Evolutionary conservation across 2,329 filamentous ascomycete genomes (phyloP).

Genomic region (Fusarium incarnatum): DNA sequence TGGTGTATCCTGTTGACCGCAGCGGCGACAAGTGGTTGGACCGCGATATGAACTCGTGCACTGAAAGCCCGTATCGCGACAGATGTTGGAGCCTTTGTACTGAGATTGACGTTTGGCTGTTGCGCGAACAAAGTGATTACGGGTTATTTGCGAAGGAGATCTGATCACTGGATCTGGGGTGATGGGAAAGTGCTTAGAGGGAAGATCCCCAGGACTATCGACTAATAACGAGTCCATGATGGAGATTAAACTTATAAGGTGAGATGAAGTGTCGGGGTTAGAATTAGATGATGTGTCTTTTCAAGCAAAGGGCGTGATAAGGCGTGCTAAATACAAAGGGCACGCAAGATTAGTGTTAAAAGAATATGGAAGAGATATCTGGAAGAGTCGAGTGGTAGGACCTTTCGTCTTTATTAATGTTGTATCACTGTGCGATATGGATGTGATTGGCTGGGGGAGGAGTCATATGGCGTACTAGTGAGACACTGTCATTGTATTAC

Average conservation of each 20-base stretch:
- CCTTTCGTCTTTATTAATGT: constrained; percentile 35
- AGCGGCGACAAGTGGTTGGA: constrained; percentile 24
- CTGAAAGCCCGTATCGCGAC: constrained; percentile 39
- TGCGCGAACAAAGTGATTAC: constrained; percentile 49
- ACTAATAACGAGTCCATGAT: constrained; percentile 42
- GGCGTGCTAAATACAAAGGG: constrained; percentile 41
- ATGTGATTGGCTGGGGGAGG: constrained; percentile 39
- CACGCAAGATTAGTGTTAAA: constrained; percentile 5
- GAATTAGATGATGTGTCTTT: constrained; percentile 22
- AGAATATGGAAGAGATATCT: constrained; percentile 41
- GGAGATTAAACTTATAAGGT: constrained; percentile 19
- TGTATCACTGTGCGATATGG: constrained; percentile 40
- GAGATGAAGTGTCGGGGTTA: neutral
- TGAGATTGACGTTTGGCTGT: constrained; percentile 49
- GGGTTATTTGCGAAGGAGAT: constrained; percentile 36
- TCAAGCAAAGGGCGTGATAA: constrained; percentile 12
- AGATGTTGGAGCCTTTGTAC: constrained; percentile 30
- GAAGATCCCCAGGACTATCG: constrained; percentile 40
- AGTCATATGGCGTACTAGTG: constrained; percentile 45
- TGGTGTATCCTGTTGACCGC: constrained; percentile 23
- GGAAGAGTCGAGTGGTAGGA: constrained; percentile 27
- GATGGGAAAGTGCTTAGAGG: constrained; percentile 38
- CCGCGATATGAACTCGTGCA: constrained; percentile 30
- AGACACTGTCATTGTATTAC: constrained; percentile 7
- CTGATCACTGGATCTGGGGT: constrained; percentile 17